These are phyloP conservation scores for Fallopia convolvulus DNA, from an alignment of 148 eudicot genomes.

Conservation along the genomic window DNA sequence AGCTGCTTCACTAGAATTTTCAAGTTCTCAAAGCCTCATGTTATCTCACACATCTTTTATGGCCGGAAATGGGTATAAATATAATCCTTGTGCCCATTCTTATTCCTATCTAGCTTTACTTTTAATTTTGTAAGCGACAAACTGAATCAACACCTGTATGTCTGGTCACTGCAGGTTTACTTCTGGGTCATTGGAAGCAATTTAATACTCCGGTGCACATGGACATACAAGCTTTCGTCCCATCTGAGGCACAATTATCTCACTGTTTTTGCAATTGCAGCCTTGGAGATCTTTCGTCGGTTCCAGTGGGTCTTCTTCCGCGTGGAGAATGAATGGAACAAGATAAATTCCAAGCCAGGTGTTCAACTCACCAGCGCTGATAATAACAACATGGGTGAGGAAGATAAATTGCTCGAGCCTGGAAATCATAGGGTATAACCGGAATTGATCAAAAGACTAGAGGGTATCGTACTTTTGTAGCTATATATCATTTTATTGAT, in stretches of 20 bases:
- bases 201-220: constrained; percentile 90
- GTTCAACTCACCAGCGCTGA: constrained; percentile 52
- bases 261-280: constrained; percentile 69
- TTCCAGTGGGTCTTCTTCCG: constrained; percentile 97
- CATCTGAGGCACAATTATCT: constrained; percentile 93
- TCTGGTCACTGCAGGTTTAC: constrained; percentile 43
- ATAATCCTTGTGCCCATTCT: constrained; percentile 12
- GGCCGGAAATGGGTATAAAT: constrained; percentile 88
- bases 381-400: constrained; percentile 38
- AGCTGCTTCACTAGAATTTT: constrained; percentile 95
- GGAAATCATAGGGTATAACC: constrained; percentile 49
- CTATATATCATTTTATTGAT: constrained; percentile 8
- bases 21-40: constrained; percentile 71
- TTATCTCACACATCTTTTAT: constrained; percentile 49
- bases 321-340: constrained; percentile 92
- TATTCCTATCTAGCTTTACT: background rate
- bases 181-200: constrained; percentile 88
- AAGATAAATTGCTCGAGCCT: constrained; percentile 50
- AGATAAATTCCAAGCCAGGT: constrained; percentile 53
- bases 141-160: background rate
- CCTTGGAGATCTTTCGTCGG: constrained; percentile 78
- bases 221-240: constrained; percentile 98
- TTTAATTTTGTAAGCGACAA: background rate
- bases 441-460: background rate
- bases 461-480: background rate